phyloP scores from a whole-genome alignment of 495 filamentous ascomycete genomes.

The Cudoniella acicularis region DNA sequence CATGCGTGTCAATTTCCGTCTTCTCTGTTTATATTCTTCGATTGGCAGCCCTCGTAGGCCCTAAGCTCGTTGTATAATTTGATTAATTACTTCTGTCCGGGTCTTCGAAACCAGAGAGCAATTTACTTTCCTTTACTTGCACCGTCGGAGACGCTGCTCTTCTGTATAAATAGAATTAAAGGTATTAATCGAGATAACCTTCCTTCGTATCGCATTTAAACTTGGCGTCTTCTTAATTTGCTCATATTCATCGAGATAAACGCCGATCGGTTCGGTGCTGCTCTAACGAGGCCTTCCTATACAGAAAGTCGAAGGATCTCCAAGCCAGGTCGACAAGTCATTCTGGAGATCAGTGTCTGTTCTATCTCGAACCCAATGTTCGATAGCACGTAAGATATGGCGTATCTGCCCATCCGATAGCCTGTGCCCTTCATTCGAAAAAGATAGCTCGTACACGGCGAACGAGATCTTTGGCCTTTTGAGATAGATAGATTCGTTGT shows the following conservation, averaged over 20 bases:
- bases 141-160: not conserved
- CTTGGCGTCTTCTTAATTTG: not conserved
- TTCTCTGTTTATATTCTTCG: not conserved
- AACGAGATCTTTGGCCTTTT: too few relatives aligned
- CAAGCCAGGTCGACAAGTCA: not conserved
- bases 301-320: not conserved
- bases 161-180: not conserved
- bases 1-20: not conserved
- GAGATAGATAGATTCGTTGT: too few relatives aligned
- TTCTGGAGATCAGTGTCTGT: too few relatives aligned
- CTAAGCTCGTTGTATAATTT: not conserved
- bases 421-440: too few relatives aligned
- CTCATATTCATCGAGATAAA: not conserved
- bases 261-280: not conserved
- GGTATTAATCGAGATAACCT: not conserved
- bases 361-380: too few relatives aligned
- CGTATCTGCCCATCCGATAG: too few relatives aligned
- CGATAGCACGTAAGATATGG: too few relatives aligned
- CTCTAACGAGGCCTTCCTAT: not conserved
- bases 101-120: not conserved
- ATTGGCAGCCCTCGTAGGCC: not conserved
- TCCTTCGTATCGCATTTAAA: not conserved
- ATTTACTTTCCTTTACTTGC: not conserved
- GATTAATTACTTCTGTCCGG: not conserved
- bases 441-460: too few relatives aligned